Percentiles rank a stretch among this genome's conserved stretches.
Evolutionary conservation across 371 early-diverging fungal species (phyloP).

Genomic region (Circinella umbellata): DNA sequence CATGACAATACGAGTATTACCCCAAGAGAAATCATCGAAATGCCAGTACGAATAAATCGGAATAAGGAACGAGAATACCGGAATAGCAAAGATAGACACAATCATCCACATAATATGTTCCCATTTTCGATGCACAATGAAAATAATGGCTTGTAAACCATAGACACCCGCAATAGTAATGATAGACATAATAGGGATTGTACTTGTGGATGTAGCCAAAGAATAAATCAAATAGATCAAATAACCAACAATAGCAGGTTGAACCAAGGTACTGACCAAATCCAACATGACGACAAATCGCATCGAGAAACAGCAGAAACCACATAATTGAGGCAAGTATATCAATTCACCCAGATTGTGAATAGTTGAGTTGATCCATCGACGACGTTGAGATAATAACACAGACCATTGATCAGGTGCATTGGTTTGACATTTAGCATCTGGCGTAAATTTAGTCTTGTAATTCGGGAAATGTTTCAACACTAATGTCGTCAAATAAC

Average conservation of each 20-base stretch:
- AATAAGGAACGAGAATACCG: conserved; percentile 60
- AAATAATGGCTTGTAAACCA: conserved; percentile 82
- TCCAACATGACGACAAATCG: conserved; percentile 93
- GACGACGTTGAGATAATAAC: conserved; percentile 92
- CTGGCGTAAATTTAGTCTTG: conserved; percentile 93
- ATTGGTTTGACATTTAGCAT: conserved; percentile 92
- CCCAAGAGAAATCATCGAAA: conserved; percentile 88
- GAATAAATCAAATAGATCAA: conserved; percentile 74
- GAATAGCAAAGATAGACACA: conserved; percentile 67
- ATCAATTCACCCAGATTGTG: conserved; percentile 93
- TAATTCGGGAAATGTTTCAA: conserved; percentile 96
- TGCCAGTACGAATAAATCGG: conserved; percentile 85
- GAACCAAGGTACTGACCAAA: conserved; percentile 85
- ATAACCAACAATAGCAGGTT: conserved; percentile 90
- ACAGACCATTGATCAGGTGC: conserved; percentile 95
- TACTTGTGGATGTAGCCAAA: conserved; percentile 39
- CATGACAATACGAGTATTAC: conserved; percentile 80
- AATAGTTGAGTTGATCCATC: conserved; percentile 98
- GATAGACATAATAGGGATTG: conserved; percentile 59
- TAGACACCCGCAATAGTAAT: conserved; percentile 78
- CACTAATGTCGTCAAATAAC: conserved; percentile 95
- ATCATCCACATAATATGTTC: conserved; percentile 83
- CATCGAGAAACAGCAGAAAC: conserved; percentile 97
- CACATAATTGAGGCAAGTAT: conserved; percentile 86
- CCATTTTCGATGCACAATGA: conserved; percentile 77